These are phyloP conservation scores for Rhynchosporium graminicola DNA, from an alignment of 2,329 filamentous ascomycete genomes.

Conservation along the genomic window DNA sequence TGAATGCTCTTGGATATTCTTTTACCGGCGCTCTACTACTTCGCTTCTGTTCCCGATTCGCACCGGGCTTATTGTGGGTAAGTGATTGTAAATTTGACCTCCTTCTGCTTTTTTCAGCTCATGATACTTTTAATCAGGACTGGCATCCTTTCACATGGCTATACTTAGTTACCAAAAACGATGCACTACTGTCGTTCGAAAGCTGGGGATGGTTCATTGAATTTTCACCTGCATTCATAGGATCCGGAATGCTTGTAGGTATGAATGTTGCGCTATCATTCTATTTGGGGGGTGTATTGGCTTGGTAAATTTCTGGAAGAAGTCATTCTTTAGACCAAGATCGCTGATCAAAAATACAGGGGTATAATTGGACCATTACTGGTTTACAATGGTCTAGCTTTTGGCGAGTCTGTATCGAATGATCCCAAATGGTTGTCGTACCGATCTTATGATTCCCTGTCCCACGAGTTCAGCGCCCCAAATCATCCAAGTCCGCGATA, in stretches of 20 bases:
- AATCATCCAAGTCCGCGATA: constrained; percentile 48
- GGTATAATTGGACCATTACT: constrained; percentile 58
- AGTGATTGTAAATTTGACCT: too few relatives aligned
- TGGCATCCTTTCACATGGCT: constrained; percentile 54
- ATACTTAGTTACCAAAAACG: constrained; percentile 45
- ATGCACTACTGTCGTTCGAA: constrained; percentile 53
- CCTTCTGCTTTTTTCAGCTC: too few relatives aligned
- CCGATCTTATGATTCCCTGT: neutral
- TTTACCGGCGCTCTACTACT: constrained; percentile 53
- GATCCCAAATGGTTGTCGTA: neutral
- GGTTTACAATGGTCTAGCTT: constrained; percentile 48
- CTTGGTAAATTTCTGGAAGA: constrained; percentile 17
- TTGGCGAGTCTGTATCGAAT: neutral
- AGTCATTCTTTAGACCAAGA: too few relatives aligned
- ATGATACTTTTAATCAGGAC: constrained; percentile 38
- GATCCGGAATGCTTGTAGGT: constrained; percentile 52
- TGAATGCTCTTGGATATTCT: constrained; percentile 54
- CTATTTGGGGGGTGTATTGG: constrained; percentile 52
- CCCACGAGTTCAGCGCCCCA: neutral
- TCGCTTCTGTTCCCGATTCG: constrained; percentile 60
- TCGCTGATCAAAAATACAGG: too few relatives aligned
- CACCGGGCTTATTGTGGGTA: constrained; percentile 56
- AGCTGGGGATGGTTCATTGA: constrained; percentile 64
- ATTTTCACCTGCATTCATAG: constrained; percentile 61
- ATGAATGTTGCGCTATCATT: constrained; percentile 59